Conservation (phyloP, 345 rosid genomes). For the Triadica sebifera region DNA sequence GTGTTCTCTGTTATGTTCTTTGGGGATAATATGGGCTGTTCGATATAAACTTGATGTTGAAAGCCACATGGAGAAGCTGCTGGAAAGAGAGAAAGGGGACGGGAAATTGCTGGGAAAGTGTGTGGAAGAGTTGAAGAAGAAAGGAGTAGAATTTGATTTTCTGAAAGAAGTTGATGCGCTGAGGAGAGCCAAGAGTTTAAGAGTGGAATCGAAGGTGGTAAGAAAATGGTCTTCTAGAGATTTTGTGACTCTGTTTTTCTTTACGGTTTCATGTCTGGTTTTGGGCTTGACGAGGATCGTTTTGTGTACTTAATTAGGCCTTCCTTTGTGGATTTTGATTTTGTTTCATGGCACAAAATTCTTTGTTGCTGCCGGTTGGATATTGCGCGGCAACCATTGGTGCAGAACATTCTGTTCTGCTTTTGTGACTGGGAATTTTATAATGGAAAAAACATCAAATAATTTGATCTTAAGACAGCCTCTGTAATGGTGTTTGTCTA, state of each 20-base stretch:
- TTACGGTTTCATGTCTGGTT: constrained; percentile 67
- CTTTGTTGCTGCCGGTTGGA: background rate
- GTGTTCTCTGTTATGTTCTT: constrained; percentile 61
- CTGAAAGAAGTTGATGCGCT: constrained; percentile 91
- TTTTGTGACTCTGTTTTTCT: constrained; percentile 72
- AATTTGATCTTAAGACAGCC: too few relatives aligned
- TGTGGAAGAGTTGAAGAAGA: constrained; percentile 87
- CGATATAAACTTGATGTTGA: constrained; percentile 76
- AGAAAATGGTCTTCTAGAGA: constrained; percentile 85
- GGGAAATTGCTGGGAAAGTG: constrained; percentile 72
- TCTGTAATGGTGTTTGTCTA: too few relatives aligned
- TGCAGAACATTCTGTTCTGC: constrained; percentile 45
- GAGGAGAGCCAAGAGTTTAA: constrained; percentile 89
- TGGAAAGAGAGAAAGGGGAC: constrained; percentile 90
- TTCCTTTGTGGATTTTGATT: background rate
- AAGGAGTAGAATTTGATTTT: constrained; percentile 86
- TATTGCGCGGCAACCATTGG: background rate
- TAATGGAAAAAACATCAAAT: too few relatives aligned
- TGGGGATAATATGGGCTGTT: constrained; percentile 81
- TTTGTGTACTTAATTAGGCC: constrained; percentile 47
- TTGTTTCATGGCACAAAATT: background rate
- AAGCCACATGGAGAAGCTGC: constrained; percentile 65
- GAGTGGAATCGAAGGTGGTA: constrained; percentile 61
- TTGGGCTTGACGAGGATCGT: constrained; percentile 69
- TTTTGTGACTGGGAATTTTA: constrained; percentile 15